These are phyloP conservation scores for Claviceps sp. DNA, from an alignment of 2,329 filamentous ascomycete genomes.

Conservation along the genomic window DNA sequence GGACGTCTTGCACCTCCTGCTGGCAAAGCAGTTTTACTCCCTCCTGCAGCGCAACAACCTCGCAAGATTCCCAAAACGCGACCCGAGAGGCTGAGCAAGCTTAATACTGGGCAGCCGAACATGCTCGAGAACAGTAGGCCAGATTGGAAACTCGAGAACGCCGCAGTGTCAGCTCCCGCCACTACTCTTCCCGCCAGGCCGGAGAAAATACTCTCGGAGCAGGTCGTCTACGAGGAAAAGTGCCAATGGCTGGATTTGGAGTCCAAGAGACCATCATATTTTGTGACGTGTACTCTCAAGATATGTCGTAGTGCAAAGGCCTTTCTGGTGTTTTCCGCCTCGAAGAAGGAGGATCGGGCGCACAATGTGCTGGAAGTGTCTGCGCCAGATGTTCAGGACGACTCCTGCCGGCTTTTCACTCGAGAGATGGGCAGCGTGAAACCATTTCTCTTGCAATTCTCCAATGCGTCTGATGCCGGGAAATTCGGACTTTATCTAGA, in stretches of 20 bases:
- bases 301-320: conserved; percentile 9
- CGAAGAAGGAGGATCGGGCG: conserved; percentile 4
- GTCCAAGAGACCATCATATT: not conserved
- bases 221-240: conserved; percentile 8
- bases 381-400: conserved; percentile 7
- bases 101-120: not conserved
- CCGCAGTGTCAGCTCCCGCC: not conserved
- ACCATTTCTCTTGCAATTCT: conserved; percentile 11
- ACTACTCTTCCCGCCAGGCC: not conserved
- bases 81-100: not conserved
- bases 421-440: not conserved
- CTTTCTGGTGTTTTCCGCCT: conserved; percentile 9
- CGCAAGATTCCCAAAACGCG: not conserved
- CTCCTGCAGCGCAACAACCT: not conserved
- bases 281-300: conserved; percentile 9
- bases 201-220: conserved; percentile 3
- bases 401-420: conserved; percentile 11
- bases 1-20: conserved; percentile 2
- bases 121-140: not conserved
- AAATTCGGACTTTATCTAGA: conserved; percentile 8
- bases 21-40: not conserved
- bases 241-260: conserved; percentile 9
- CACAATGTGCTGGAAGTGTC: conserved; percentile 13
- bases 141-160: not conserved
- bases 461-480: conserved; percentile 5